A percentile compares a stretch with the other conserved stretches of the same genome.
phyloP scores from a whole-genome alignment of 1,284 basidiomycete species.

The Gomphus sp. region DNA sequence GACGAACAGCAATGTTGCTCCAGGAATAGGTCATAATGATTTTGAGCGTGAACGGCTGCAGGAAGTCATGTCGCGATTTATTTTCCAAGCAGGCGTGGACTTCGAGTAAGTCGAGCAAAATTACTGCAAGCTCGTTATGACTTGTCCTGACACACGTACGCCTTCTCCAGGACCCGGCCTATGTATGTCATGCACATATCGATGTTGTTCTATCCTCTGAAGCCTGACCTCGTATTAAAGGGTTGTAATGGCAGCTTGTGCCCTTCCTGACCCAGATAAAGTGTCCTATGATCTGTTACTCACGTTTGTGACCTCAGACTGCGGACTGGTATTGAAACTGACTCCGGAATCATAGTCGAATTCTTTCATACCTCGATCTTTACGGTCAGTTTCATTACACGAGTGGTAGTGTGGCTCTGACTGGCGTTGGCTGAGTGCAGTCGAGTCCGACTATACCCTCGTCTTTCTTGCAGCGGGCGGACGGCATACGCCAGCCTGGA shows the following conservation, averaged over 20 bases:
- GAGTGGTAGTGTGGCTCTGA: neutral
- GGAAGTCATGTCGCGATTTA: slow-evolving; percentile 59
- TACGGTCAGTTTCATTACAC: slow-evolving; percentile 47
- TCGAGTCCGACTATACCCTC: slow-evolving; percentile 81
- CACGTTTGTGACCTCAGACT: slow-evolving; percentile 38
- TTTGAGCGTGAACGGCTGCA: slow-evolving; percentile 29
- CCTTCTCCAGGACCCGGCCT: slow-evolving; percentile 56
- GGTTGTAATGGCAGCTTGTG: slow-evolving; percentile 74
- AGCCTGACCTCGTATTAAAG: slow-evolving; percentile 26
- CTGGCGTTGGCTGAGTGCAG: slow-evolving; percentile 25
- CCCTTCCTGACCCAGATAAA: slow-evolving; percentile 67
- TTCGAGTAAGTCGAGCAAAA: slow-evolving; percentile 50
- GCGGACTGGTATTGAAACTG: neutral
- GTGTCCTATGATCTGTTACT: slow-evolving; percentile 73
- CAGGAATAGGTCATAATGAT: neutral
- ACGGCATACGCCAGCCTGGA: slow-evolving; percentile 69
- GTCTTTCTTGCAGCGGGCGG: slow-evolving; percentile 81
- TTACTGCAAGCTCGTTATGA: neutral
- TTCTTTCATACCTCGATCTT: slow-evolving; percentile 66
- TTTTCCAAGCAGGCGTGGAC: slow-evolving; percentile 83
- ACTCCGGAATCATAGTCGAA: slow-evolving; percentile 37
- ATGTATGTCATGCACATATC: slow-evolving; percentile 42
- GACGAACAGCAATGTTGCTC: neutral
- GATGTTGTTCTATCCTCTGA: slow-evolving; percentile 11
- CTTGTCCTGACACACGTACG: neutral